These are phyloP conservation scores for Emericellopsis terricola DNA, from an alignment of 495 filamentous ascomycete genomes.

Conservation along the genomic window DNA sequence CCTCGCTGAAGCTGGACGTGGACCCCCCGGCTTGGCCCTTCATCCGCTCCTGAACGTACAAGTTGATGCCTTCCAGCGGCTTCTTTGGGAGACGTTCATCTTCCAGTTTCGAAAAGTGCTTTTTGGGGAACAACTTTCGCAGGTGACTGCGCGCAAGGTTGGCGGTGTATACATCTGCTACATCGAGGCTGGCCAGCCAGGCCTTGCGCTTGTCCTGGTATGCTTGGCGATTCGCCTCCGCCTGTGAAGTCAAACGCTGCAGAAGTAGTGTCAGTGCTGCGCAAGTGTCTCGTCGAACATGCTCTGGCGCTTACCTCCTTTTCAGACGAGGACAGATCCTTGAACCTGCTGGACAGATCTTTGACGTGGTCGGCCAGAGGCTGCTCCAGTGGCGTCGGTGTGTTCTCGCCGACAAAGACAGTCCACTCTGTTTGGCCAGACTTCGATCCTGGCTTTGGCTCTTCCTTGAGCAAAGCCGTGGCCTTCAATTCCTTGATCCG, in stretches of 20 bases:
- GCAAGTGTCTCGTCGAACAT: too few relatives aligned
- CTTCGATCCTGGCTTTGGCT: slow-evolving; percentile 4
- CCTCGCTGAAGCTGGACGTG: slow-evolving; percentile 11
- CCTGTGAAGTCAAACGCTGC: slow-evolving; percentile 12
- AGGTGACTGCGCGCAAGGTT: slow-evolving; percentile 43
- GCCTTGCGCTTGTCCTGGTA: slow-evolving; percentile 26
- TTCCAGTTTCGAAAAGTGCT: background rate
- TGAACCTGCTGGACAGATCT: slow-evolving; percentile 7
- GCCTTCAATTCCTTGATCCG: slow-evolving; percentile 9
- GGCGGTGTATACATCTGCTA: slow-evolving; percentile 37
- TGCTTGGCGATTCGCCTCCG: slow-evolving; percentile 25
- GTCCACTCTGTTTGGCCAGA: slow-evolving; percentile 4
- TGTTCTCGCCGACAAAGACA: slow-evolving; percentile 7
- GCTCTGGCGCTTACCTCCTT: slow-evolving; percentile 10
- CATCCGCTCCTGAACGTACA: slow-evolving; percentile 17
- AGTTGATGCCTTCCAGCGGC: slow-evolving; percentile 16
- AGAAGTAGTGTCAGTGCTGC: background rate
- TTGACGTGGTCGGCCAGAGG: background rate
- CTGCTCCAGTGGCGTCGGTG: background rate
- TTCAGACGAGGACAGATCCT: slow-evolving; percentile 10
- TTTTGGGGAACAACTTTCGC: slow-evolving; percentile 25
- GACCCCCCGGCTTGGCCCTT: slow-evolving; percentile 19
- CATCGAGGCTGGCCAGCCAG: slow-evolving; percentile 43
- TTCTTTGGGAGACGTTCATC: slow-evolving; percentile 35
- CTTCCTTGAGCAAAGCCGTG: slow-evolving; percentile 10